Percentiles rank a stretch among this genome's conserved stretches.
Evolutionary conservation across 371 early-diverging fungal species (phyloP).

Genomic region (Lichtheimia ramosa): DNA sequence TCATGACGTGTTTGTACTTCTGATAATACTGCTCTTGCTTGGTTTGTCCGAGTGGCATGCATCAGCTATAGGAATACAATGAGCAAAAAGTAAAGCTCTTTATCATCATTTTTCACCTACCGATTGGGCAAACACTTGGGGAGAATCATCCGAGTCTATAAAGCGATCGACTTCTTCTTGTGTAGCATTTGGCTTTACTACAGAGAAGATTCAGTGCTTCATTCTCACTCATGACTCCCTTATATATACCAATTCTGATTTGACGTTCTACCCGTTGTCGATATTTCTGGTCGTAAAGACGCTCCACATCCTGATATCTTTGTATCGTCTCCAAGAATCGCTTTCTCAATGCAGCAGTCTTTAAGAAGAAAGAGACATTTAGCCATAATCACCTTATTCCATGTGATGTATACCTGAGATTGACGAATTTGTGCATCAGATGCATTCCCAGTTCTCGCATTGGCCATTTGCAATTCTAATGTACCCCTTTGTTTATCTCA

Average conservation of each 20-base stretch:
- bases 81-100: not conserved
- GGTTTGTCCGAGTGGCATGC: conserved; percentile 65
- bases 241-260: conserved; percentile 72
- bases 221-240: not conserved
- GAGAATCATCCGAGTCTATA: conserved; percentile 67
- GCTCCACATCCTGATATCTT: conserved; percentile 79
- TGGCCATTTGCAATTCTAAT: conserved; percentile 26
- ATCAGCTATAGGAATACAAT: conserved; percentile 45
- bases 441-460: conserved; percentile 19
- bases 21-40: conserved; percentile 69
- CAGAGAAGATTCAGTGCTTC: not conserved
- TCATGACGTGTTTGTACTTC: conserved; percentile 80
- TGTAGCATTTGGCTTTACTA: conserved; percentile 79
- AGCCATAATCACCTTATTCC: not conserved
- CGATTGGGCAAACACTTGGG: conserved; percentile 78
- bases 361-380: no score
- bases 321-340: conserved; percentile 82
- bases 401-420: conserved; percentile 25
- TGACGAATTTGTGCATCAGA: conserved; percentile 35
- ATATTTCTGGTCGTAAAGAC: conserved; percentile 77
- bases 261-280: conserved; percentile 85
- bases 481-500: conserved; percentile 15
- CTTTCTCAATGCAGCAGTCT: conserved; percentile 70
- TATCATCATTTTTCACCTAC: conserved; percentile 26
- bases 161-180: conserved; percentile 73